Base-by-base conservation (phyloP, 139 green algal genomes). In the Coelastrella sp. region DNA sequence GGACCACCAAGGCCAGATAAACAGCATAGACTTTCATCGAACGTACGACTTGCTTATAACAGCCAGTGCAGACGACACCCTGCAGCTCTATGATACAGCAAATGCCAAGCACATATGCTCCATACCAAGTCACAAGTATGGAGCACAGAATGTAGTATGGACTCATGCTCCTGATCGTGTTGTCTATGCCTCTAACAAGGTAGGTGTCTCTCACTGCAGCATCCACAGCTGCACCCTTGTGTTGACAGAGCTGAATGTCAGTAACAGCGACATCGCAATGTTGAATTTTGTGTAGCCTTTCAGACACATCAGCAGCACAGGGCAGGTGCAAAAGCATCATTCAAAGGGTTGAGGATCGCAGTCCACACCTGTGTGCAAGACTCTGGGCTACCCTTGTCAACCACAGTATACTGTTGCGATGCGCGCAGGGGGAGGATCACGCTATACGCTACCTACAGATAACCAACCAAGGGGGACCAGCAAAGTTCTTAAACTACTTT, bases 11-110 rank as follows among this genome's bases (percentile, higher is more conserved):
- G 87, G n/a, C 0, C 85, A 93, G 15, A 95, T 99, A 83, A 99
- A 99, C 90, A 97, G 95, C 4, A 85, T 99, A 20, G 96, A 97
- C 80, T 99, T 99, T 82, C 97, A 99, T 89, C 89, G 95, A 11
- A 96, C 93, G 11, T 93, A 97, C 58, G 96, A 99, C 89, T 91
- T 98, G 35, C 93, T 99, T 8, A 95, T 99, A 8, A 97, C 96
- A 24, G 96, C 92, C 12, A 89, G 92, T 5, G 95, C 98, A 65
- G 97, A 99, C 87, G 96, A 99, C 85, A 90, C 91, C 12, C 97
- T 99, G 63, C 91, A 92, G 6, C 11, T 99, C 6, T 99, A 98
- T 91, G 95, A 98, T 95, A 98, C 95, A 35, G 75, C 93, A 60
- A 89, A 73, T 5, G 86, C 80, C 80, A 25, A 35, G 24, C 63